These are phyloP conservation scores for Cercis canadensis DNA, from an alignment of 306 rosid genomes.

Conservation along the genomic window DNA sequence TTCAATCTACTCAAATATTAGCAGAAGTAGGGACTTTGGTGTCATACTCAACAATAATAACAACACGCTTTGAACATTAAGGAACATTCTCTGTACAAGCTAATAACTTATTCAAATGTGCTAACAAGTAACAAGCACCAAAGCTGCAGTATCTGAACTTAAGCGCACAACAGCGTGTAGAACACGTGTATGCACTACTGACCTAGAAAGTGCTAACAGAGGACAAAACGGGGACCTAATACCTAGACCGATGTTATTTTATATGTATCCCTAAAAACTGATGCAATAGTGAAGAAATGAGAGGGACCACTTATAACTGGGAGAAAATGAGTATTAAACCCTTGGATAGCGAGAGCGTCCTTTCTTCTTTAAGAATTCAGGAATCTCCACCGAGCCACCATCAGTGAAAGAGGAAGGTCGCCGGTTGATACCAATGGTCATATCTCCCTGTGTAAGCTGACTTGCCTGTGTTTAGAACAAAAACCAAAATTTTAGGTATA, in stretches of 20 bases:
- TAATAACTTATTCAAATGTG: conserved; percentile 24
- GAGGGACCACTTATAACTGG: conserved; percentile 18
- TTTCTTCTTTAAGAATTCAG: conserved; percentile 95
- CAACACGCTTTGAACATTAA: conserved; percentile 16
- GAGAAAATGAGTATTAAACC: conserved; percentile 47
- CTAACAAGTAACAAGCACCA: conserved; percentile 30
- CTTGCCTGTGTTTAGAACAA: conserved; percentile 59
- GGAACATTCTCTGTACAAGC: conserved; percentile 38
- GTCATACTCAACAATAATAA: neutral
- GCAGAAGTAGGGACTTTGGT: neutral
- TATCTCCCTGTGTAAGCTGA: conserved; percentile 69
- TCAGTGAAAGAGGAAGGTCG: conserved; percentile 67
- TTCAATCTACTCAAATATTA: too few species aligned
- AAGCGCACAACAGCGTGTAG: conserved; percentile 33
- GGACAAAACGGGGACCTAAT: conserved; percentile 43
- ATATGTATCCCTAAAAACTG: conserved; percentile 45
- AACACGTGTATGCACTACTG: conserved; percentile 41
- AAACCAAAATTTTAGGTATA: conserved; percentile 27
- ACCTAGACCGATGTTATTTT: conserved; percentile 44
- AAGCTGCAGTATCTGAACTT: conserved; percentile 15
- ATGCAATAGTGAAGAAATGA: conserved; percentile 40
- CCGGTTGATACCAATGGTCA: conserved; percentile 53
- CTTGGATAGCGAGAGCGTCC: conserved; percentile 96
- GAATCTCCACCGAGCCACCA: conserved; percentile 81
- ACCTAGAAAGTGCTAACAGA: conserved; percentile 52